These are phyloP conservation scores for Brasilioporus rufonigricans DNA, from an alignment of 768 basidiomycete species.

Conservation along the genomic window DNA sequence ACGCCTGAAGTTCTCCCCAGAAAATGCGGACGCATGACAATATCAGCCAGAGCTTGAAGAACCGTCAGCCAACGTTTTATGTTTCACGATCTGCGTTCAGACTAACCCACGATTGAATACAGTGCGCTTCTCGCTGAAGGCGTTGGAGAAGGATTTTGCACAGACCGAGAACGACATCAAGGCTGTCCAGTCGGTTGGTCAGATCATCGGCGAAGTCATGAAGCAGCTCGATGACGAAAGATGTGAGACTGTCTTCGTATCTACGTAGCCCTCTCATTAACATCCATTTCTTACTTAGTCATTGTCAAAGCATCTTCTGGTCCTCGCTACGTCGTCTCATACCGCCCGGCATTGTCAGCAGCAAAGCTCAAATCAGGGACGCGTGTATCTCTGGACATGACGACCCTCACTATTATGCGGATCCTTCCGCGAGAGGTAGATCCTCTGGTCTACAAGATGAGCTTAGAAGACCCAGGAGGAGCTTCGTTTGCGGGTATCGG, in stretches of 20 bases:
- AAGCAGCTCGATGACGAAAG: constrained; percentile 97
- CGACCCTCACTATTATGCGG: constrained; percentile 97
- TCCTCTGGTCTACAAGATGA: constrained; percentile 99
- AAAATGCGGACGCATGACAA: constrained; percentile 93
- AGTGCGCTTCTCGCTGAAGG: constrained; percentile 92
- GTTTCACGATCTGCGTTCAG: background rate
- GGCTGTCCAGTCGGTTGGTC: constrained; percentile 96
- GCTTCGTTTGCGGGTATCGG: constrained; percentile 97
- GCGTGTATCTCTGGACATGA: constrained; percentile 98
- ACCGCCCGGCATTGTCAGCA: constrained; percentile 88
- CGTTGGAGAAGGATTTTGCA: constrained; percentile 83
- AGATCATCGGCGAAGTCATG: constrained; percentile 98
- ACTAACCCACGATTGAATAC: background rate
- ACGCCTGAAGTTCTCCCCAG: constrained; percentile 40
- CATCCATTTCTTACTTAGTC: constrained; percentile 44
- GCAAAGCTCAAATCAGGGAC: constrained; percentile 90
- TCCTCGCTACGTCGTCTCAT: constrained; percentile 97
- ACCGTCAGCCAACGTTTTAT: constrained; percentile 51
- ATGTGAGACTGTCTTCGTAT: constrained; percentile 53
- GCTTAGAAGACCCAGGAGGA: constrained; percentile 93
- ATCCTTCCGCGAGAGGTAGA: constrained; percentile 97
- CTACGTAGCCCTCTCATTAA: background rate
- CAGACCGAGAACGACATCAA: constrained; percentile 99
- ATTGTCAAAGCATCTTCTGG: constrained; percentile 99
- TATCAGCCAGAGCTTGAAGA: constrained; percentile 86